Evolutionary conservation across 1,284 basidiomycete genomes (phyloP), one percentile per base, ranked within the genome.

Genomic region (Pseudozyma tsukubaensis): DNA sequence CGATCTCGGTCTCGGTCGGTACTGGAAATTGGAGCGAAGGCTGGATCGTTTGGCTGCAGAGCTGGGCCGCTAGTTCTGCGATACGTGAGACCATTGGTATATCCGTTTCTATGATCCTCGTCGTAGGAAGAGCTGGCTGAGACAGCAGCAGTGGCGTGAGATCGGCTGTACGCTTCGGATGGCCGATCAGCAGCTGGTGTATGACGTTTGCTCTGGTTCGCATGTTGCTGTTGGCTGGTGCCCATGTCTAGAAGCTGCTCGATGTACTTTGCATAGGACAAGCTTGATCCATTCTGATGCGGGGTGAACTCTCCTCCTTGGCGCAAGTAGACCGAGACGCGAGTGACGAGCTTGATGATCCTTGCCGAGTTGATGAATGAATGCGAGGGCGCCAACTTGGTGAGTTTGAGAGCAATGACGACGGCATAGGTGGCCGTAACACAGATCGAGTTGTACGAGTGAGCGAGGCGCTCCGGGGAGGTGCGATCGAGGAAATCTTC

Each of bases 371-470:
- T 29, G 52, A 73, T 68, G 44, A 73, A 73, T 0, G 64, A 58
- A 49, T 69, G 70, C 13, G 56, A 50, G 4, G 57, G 51, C 0
- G 71, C 66, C 6, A 73, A 56, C 40, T 70, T 65, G 48, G 66
- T 68, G 39, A 73, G 62, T 37, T 68, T 67, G 50, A 70, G 65
- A 4, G 71, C 60, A 18, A 73, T 60, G 45, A 68, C 67, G 19
- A 68, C 59, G 18, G 60, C 64, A 21, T 73, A 73, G 37, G 65
- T 67, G 13, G 71, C 71, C 5, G 71, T 68, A 29, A 73, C 66
- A 51, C 60, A 73, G 37, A 73, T 67, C 16, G 71, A 73, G 50
- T 73, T 73, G 57, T 73, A 73, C 1, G 65, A 73, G 36, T 73
- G 62, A 2, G 66, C 67, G 3, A 73, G 62, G 5, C 66, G 59